These are phyloP conservation scores for Cucurbita maxima DNA, from an alignment of 306 rosid genomes.

Conservation along the genomic window DNA sequence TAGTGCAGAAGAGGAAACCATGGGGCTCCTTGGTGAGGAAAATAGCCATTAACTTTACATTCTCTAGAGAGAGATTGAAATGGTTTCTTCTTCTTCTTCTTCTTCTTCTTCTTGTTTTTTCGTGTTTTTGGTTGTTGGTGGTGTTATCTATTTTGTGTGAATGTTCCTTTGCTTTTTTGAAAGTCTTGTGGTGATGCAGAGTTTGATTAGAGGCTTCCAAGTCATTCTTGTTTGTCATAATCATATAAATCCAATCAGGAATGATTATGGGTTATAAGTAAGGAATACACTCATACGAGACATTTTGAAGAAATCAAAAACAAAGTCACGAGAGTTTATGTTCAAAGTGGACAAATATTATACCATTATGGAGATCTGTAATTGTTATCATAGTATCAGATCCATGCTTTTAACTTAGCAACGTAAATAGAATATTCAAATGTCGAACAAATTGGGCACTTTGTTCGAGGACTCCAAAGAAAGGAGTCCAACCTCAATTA, in stretches of 20 bases:
- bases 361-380: no score
- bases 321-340: no score
- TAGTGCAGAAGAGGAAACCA: slow-evolving; percentile 27
- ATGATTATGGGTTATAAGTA: no score
- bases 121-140: background rate
- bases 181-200: background rate
- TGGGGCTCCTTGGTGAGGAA: slow-evolving; percentile 24
- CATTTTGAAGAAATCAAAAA: accelerated
- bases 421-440: no score
- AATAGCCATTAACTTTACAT: slow-evolving; percentile 15
- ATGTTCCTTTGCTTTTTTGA: background rate
- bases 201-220: background rate
- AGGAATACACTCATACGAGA: no score
- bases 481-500: no score
- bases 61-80: slow-evolving; percentile 11
- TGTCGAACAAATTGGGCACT: no score
- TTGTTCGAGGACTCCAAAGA: no score
- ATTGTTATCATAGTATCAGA: no score
- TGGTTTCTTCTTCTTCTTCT: background rate
- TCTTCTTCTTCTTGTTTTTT: background rate
- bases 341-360: no score
- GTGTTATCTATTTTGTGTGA: background rate
- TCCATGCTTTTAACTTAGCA: no score
- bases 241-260: background rate
- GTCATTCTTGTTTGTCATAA: background rate